phyloP scores from a whole-genome alignment of 805 yeast genomes.

The Suhomyces sp. region DNA sequence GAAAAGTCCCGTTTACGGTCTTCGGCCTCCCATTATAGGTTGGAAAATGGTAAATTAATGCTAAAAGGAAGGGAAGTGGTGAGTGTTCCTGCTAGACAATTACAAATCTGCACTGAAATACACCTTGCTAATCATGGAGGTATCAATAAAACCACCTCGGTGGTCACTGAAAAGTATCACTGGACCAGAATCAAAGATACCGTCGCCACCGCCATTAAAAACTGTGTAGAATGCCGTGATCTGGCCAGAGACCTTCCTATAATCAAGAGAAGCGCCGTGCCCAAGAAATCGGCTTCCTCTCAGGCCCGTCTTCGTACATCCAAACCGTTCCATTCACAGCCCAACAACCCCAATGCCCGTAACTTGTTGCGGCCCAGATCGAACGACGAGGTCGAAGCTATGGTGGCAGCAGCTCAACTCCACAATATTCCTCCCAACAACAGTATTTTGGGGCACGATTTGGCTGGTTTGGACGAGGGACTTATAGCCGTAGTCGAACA shows the following conservation, averaged over 20 bases:
- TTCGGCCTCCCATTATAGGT: conserved; percentile 70
- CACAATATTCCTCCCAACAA: conserved; percentile 24
- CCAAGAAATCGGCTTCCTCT: conserved; percentile 16
- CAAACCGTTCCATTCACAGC: not conserved
- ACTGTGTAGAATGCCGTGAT: conserved; percentile 73
- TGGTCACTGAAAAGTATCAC: conserved; percentile 75
- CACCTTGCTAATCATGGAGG: conserved; percentile 79
- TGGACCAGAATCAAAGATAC: conserved; percentile 92
- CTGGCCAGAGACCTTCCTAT: conserved; percentile 24
- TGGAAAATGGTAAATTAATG: conserved; percentile 69
- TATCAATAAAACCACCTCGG: conserved; percentile 79
- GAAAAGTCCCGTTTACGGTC: conserved; percentile 88
- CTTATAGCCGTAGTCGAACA: conserved; percentile 61
- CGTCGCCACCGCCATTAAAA: conserved; percentile 71
- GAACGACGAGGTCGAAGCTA: conserved; percentile 32
- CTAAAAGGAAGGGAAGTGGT: conserved; percentile 83
- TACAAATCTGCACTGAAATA: conserved; percentile 66
- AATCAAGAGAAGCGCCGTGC: conserved; percentile 9
- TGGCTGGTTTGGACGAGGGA: conserved; percentile 43
- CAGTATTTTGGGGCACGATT: conserved; percentile 37
- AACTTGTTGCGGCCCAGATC: conserved; percentile 16
- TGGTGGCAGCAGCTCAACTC: conserved; percentile 29
- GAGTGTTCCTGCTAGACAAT: conserved; percentile 68
- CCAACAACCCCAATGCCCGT: conserved; percentile 22
- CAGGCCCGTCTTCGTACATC: conserved; percentile 1